A percentile compares a stretch with the other conserved stretches of the same genome.
These are phyloP conservation scores for Cryptococcus maquisensis DNA, from an alignment of 1,284 basidiomycete genomes.

Conservation along the genomic window DNA sequence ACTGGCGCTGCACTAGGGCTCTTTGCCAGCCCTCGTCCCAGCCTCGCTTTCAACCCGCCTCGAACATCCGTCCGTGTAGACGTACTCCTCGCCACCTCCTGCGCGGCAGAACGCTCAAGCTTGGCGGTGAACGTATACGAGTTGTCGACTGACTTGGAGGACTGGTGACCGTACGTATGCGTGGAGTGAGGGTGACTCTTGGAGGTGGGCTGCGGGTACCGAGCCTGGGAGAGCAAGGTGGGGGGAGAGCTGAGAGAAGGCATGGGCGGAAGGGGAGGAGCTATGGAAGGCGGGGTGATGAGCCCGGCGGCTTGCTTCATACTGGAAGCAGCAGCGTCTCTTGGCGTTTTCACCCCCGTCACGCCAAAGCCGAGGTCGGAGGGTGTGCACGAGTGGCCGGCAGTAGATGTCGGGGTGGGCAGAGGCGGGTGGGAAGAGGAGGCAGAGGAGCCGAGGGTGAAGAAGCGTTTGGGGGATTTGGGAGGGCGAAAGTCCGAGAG, in stretches of 20 bases:
- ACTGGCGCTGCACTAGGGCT: background rate
- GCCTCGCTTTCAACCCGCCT: background rate
- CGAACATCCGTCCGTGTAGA: background rate
- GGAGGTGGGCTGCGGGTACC: background rate
- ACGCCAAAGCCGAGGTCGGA: slow-evolving; percentile 13
- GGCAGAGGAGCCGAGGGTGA: slow-evolving; percentile 5
- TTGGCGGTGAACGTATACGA: background rate
- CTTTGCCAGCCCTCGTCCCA: background rate
- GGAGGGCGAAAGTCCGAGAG: slow-evolving; percentile 9
- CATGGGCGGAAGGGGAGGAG: background rate
- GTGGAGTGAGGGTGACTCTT: background rate
- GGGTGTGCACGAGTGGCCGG: background rate
- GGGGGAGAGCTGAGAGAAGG: background rate
- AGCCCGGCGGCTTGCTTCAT: slow-evolving; percentile 10
- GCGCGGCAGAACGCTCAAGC: too few relatives aligned
- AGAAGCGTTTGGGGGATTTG: slow-evolving; percentile 20
- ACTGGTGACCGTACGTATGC: background rate
- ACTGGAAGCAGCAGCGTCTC: slow-evolving; percentile 21
- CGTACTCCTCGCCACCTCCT: background rate
- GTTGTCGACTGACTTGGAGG: background rate
- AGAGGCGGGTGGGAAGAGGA: background rate
- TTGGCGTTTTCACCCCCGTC: slow-evolving; percentile 25
- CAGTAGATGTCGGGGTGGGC: background rate
- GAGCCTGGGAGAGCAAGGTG: background rate
- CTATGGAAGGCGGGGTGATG: background rate